Evolutionary conservation across 1,139 yeast species (phyloP).

Genomic region (Zygosaccharomyces sapae): DNA sequence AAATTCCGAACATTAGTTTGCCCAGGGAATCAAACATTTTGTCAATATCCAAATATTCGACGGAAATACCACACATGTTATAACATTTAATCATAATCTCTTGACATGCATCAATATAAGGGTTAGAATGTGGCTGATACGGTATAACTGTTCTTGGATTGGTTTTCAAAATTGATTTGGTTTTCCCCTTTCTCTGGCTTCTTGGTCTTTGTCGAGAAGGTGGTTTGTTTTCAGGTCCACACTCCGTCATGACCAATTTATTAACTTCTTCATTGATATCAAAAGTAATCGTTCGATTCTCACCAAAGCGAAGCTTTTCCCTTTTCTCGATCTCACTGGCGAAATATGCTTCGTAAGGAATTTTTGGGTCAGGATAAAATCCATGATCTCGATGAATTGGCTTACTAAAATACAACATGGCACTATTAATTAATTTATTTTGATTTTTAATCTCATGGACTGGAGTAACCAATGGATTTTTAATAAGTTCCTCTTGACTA

Average conservation of each 20-base stretch:
- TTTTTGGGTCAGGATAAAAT: slow-evolving; percentile 1
- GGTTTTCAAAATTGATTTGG: not conserved
- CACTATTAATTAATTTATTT: slow-evolving; percentile 2
- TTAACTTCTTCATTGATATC: slow-evolving; percentile 2
- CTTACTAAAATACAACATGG: slow-evolving; percentile 5
- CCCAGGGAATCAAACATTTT: slow-evolving; percentile 4
- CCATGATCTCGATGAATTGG: slow-evolving; percentile 4
- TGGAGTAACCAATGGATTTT: not conserved
- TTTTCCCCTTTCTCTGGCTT: not conserved
- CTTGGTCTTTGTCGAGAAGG: not conserved
- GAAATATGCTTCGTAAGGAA: slow-evolving; percentile 4
- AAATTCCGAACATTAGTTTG: slow-evolving; percentile 4
- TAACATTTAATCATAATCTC: slow-evolving; percentile 4
- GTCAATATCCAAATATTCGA: slow-evolving; percentile 4
- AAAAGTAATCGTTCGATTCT: slow-evolving; percentile 3
- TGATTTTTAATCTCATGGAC: slow-evolving; percentile 3
- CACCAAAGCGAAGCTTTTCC: slow-evolving; percentile 2
- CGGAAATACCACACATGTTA: slow-evolving; percentile 4
- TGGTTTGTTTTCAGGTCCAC: not conserved
- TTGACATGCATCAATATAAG: slow-evolving; percentile 5
- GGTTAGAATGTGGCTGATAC: slow-evolving; percentile 1
- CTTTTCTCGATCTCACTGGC: slow-evolving; percentile 1
- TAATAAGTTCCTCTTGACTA: not conserved
- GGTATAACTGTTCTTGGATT: not conserved
- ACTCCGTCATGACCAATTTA: not conserved